phyloP scores from a whole-genome alignment of 1,284 basidiomycete genomes.

The Apiotrichum porosum region DNA sequence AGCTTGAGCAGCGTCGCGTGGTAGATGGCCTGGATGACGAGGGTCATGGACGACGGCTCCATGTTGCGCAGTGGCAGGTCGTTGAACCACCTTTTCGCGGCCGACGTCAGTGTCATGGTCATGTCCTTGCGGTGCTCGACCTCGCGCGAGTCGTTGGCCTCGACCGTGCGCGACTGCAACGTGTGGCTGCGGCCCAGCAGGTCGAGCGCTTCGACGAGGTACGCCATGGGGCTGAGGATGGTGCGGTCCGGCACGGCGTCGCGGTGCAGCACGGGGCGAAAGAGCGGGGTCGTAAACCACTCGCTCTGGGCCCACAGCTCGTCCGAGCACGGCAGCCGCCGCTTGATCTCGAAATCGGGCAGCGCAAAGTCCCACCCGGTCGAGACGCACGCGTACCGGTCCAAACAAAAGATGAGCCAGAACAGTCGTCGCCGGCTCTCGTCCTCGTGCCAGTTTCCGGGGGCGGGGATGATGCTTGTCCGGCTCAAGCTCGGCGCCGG shows the following conservation, averaged over 20 bases:
- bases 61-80: slow-evolving; percentile 18
- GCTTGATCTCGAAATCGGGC: slow-evolving; percentile 41
- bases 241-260: slow-evolving; percentile 14
- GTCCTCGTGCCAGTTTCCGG: slow-evolving; percentile 44
- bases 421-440: slow-evolving; percentile 44
- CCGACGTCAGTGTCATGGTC: slow-evolving; percentile 34
- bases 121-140: slow-evolving; percentile 38
- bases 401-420: slow-evolving; percentile 47
- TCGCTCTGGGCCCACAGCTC: slow-evolving; percentile 37
- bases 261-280: slow-evolving; percentile 37
- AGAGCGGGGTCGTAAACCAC: slow-evolving; percentile 39
- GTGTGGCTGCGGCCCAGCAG: slow-evolving; percentile 44
- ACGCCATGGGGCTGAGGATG: slow-evolving; percentile 40
- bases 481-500: slow-evolving; percentile 32
- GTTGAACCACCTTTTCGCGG: slow-evolving; percentile 40
- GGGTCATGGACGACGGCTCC: slow-evolving; percentile 23
- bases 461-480: slow-evolving; percentile 43
- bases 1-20: slow-evolving; percentile 48
- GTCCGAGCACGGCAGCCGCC: slow-evolving; percentile 43
- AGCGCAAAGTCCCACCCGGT: slow-evolving; percentile 49
- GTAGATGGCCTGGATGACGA: slow-evolving; percentile 46
- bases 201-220: slow-evolving; percentile 46
- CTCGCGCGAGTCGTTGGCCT: slow-evolving; percentile 36
- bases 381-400: slow-evolving; percentile 46
- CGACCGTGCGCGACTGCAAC: slow-evolving; percentile 39